Evolutionary conservation across 805 yeast species (phyloP).

Genomic region (Zygoascus tannicola): DNA sequence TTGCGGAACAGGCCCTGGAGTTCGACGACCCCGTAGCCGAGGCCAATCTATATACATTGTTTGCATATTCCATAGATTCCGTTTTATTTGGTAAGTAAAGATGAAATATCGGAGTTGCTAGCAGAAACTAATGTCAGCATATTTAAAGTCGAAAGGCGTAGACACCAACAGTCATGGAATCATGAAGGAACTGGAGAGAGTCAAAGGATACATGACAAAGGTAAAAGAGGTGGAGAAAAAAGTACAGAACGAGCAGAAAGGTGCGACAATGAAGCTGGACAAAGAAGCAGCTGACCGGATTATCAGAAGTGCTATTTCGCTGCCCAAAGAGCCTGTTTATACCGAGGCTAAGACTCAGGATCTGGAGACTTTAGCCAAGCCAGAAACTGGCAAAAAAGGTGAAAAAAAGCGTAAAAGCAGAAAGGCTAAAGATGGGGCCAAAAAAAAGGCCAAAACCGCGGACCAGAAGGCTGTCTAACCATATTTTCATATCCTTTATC

Average conservation of each 20-base stretch:
- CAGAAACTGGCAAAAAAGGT: no score
- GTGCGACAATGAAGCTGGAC: conserved; percentile 17
- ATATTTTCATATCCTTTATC: no score
- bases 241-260: conserved; percentile 6
- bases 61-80: conserved; percentile 19
- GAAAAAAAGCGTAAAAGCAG: no score
- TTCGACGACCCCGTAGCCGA: conserved; percentile 11
- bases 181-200: conserved; percentile 55
- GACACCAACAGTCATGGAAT: conserved; percentile 52
- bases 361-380: conserved; percentile 25
- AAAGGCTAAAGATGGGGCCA: no score
- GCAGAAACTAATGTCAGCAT: conserved; percentile 7
- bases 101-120: neutral
- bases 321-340: neutral
- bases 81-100: conserved; percentile 15
- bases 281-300: conserved; percentile 38
- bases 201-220: conserved; percentile 58
- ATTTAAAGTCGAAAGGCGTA: conserved; percentile 49
- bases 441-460: no score
- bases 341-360: conserved; percentile 24
- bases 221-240: conserved; percentile 30
- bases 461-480: no score
- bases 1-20: conserved; percentile 15
- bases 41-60: conserved; percentile 16
- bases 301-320: conserved; percentile 23